A percentile compares a stretch with the other conserved stretches of the same genome.
Evolutionary conservation across 441 rosid genomes (phyloP).

Genomic region (Euphorbia schlechtendalii): DNA sequence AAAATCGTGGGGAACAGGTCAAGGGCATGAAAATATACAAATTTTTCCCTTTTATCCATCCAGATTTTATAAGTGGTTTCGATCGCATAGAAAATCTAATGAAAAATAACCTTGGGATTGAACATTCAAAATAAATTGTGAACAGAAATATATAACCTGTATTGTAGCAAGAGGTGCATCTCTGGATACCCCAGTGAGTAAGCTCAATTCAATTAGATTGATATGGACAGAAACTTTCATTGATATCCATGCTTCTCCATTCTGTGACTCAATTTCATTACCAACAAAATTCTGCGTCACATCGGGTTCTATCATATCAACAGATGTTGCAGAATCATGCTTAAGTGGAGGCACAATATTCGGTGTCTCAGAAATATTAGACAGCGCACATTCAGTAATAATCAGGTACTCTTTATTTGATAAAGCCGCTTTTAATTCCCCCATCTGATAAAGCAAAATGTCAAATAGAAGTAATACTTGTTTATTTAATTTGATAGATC

Average conservation of each 20-base stretch:
- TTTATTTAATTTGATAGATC: too few species aligned
- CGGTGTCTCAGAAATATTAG: constrained; percentile 89
- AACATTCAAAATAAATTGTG: not conserved
- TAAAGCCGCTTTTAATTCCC: constrained; percentile 73
- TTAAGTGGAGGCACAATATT: constrained; percentile 53
- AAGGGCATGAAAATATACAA: not conserved
- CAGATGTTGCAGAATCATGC: constrained; percentile 35
- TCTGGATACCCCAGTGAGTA: constrained; percentile 66
- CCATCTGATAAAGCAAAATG: constrained; percentile 51
- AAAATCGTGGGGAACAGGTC: not conserved
- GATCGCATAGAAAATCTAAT: not conserved
- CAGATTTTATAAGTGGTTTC: too few species aligned
- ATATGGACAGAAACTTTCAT: constrained; percentile 67
- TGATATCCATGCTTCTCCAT: constrained; percentile 51
- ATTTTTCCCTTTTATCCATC: not conserved
- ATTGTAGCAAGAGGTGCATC: constrained; percentile 80
- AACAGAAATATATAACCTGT: constrained; percentile 41
- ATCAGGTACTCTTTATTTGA: constrained; percentile 87
- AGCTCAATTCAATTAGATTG: constrained; percentile 69
- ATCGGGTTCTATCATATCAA: constrained; percentile 38
- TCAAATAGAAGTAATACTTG: constrained; percentile 23
- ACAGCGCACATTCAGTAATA: constrained; percentile 81
- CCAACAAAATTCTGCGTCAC: constrained; percentile 36
- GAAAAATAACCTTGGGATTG: not conserved
- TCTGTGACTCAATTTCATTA: constrained; percentile 30